Conservation (phyloP, 768 basidiomycete genomes). For the Gautieria morchelliformis region DNA sequence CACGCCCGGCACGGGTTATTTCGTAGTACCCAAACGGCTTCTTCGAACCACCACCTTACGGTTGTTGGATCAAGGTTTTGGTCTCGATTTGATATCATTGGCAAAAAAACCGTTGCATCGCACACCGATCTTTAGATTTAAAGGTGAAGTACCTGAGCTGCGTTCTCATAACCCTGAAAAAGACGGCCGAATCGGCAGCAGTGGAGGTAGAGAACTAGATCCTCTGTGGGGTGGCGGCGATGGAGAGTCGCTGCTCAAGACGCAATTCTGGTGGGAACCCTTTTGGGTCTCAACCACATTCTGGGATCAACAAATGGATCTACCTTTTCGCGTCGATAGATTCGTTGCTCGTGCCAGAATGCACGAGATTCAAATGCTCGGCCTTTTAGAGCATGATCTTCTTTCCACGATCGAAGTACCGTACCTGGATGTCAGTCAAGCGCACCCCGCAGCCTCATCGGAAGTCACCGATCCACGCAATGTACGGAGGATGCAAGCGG, state of each 20-base stretch:
- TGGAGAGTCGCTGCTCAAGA: conserved; percentile 26
- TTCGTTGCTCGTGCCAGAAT: conserved; percentile 94
- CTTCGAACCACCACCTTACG: conserved; percentile 88
- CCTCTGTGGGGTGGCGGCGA: conserved; percentile 71
- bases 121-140: conserved; percentile 88
- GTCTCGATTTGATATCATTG: conserved; percentile 78
- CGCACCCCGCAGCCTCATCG: conserved; percentile 24
- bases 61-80: conserved; percentile 89
- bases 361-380: conserved; percentile 95
- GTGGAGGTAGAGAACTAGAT: conserved; percentile 42
- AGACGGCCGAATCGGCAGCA: conserved; percentile 28
- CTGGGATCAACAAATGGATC: conserved; percentile 82
- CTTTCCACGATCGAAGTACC: conserved; percentile 85
- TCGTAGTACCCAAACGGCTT: conserved; percentile 83
- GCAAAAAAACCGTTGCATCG: conserved; percentile 89
- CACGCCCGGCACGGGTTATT: conserved; percentile 91
- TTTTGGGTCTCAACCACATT: conserved; percentile 78
- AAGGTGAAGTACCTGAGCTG: conserved; percentile 39
- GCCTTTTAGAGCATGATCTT: conserved; percentile 84
- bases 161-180: conserved; percentile 27
- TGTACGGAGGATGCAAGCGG: conserved; percentile 48
- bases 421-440: conserved; percentile 42
- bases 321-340: conserved; percentile 63
- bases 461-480: conserved; percentile 25
- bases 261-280: conserved; percentile 82